Base-by-base conservation (phyloP, 176 grass and related monocot genomes). In the Aechmea fasciata region DNA sequence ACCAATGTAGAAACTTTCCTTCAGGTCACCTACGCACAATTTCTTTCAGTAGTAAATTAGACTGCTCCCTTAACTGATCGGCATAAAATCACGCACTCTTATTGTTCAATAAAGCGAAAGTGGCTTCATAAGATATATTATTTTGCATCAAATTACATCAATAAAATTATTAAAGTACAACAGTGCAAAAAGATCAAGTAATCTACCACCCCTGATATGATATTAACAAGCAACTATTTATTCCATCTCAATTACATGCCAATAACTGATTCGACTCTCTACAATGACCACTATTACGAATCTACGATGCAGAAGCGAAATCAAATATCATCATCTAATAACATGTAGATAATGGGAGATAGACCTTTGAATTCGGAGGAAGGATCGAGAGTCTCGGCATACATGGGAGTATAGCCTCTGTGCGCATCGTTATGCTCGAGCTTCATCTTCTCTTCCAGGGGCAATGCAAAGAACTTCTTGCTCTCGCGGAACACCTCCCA, bases 1-100 rank as follows among this genome's bases (percentile, higher is more conserved):
- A 19, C 91, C 82, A 47, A 91, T 88, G 57, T 96, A 84, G 75
- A 96, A 85, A 79, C 76, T 91, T 77, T 96, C 85, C 68, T 91
- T 96, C 57, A 82, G 79, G 67, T 91, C 88, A 49, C 88, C 88
- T 96, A 59, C n/a, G 4, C 10, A 22, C 55, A 61, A 26, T 26
- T 41, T 41, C 4, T 41, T 41, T 7, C 4, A 41, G 33, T 41
- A 41, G 33, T 41, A 41, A 41, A 41, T 41, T 7, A 41, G 33
- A 41, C 33, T 41, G 33, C 33, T 41, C 33, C 6, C 5, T 7
- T 41, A 41, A 41, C 33, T 41, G 33, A 41, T 41, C 5, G 5
- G 33, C 33, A 41, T 41, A 41, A 41, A 41, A 41, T 41, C 33
- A 7, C 1, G 33, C 33, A 41, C 33, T 41, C 33, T 41, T 41